Percentiles rank a stretch among this genome's conserved stretches.
Evolutionary conservation across 495 filamentous ascomycete species (phyloP).

Genomic region (Hypoxylon lienhwacheense): DNA sequence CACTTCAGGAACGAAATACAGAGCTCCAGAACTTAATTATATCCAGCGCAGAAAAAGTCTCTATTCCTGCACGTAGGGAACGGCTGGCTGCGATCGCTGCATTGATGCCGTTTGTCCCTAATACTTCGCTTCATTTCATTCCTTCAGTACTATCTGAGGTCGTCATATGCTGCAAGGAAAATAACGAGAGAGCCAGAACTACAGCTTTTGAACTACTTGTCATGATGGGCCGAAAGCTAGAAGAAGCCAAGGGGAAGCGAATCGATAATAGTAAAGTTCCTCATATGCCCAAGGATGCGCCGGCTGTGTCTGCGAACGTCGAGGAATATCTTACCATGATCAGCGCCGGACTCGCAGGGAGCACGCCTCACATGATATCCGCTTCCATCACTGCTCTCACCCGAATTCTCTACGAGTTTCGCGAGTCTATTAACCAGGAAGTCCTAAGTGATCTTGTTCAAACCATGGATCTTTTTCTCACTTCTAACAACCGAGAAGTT

Average conservation of each 20-base stretch:
- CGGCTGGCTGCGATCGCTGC: slow-evolving; percentile 79
- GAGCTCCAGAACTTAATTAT: slow-evolving; percentile 83
- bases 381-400: slow-evolving; percentile 91
- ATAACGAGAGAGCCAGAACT: slow-evolving; percentile 89
- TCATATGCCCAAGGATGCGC: slow-evolving; percentile 78
- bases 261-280: slow-evolving; percentile 84
- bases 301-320: slow-evolving; percentile 72
- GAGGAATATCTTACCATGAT: slow-evolving; percentile 99
- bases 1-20: slow-evolving; percentile 67
- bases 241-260: slow-evolving; percentile 62
- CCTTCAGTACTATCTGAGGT: slow-evolving; percentile 89
- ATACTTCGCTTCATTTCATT: slow-evolving; percentile 82
- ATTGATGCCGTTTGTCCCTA: slow-evolving; percentile 74
- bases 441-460: slow-evolving; percentile 77
- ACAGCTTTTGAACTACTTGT: slow-evolving; percentile 90
- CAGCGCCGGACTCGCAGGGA: slow-evolving; percentile 87
- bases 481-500: slow-evolving; percentile 92
- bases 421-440: slow-evolving; percentile 54
- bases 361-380: slow-evolving; percentile 91
- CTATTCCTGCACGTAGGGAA: slow-evolving; percentile 79
- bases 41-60: slow-evolving; percentile 74
- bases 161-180: slow-evolving; percentile 91
- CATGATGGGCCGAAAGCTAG: slow-evolving; percentile 80
- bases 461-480: slow-evolving; percentile 92
- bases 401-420: slow-evolving; percentile 88